Evolutionary conservation across 768 basidiomycete genomes (phyloP), one percentile per base, ranked within the genome.

Genomic region (Xerocomellus intermedius): DNA sequence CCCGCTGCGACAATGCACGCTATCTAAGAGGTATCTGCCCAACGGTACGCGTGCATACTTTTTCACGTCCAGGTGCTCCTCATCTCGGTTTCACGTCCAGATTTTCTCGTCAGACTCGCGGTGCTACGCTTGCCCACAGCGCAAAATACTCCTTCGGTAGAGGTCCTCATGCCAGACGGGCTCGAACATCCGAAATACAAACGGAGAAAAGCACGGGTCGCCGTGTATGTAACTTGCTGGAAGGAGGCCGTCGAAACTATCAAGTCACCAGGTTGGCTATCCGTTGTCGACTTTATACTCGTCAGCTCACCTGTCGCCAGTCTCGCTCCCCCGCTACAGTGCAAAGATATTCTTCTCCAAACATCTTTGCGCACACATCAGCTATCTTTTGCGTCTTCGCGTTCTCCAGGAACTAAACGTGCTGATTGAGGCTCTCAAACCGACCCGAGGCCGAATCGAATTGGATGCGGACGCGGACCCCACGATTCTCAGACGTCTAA

Each of bases 321-420:
- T 57, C 30, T 61, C 60, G 8, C 43, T 60, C 57, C 65, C 62
- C 2, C 70, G 73, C 36, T 33, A 72, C 16, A 60, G 70, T 1
- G 61, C 63, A 37, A 69, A 73, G 26, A 30, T 75, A 10, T 26
- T 58, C 2, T 50, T 78, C 4, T 79, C 79, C 55, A 67, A 79
- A 14, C 72, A 78, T 33, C 69, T 89, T 17, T 67, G 71, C 9
- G 72, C 78, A 24, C 85, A 91, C 42, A 78, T 89, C 35, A 74
- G 74, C 2, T 85, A 91, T 62, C 75, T 85, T 22, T 74, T 93
- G 10, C 88, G 89, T 42, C 68, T 87, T 14, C 83, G 91, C 17
- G 79, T 91, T 13, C 72, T 93, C 2, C 89, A 92, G 66, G 91
- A 93, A 62, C 70, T 93, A 7, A 78, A 85, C 37, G 67, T 91